Evolutionary conservation across 345 rosid genomes (phyloP), one percentile per base, ranked within the genome.

Genomic region (Hevea brasiliensis): DNA sequence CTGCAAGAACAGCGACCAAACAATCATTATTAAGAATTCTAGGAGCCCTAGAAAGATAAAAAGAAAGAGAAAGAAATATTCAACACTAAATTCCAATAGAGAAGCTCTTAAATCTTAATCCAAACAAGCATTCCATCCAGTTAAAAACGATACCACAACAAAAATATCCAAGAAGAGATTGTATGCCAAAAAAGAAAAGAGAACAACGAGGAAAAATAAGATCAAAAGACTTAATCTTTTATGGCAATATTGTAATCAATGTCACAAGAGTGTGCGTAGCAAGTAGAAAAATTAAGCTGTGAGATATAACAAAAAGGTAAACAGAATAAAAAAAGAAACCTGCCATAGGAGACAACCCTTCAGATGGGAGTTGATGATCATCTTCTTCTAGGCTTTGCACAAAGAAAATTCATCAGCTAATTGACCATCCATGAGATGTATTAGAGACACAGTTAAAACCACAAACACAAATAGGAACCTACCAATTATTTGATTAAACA

Each of bases 361-460:
- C 91, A 20, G 80, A 71, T 47, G 84, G 83, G 83, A 79, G 77
- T 81, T 89, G 85, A 67, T 17, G 47, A 53, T 83, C 81, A 77
- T 85, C 92, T 81, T 84, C 88, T 77, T 68, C 87, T 79, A 81
- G 90, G 89, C 98, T 94, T 53, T 77, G 76, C 65, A 77, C 68
- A 74, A 73, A 69, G 54, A 83, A 74, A 81, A 76, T 67, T 57
- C 69, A 81, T 84, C 76, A 87, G 87, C 66, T 70, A 32, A 69
- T 67, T 64, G 63, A 76, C 68, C 71, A 56, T 69, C 72, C 42
- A 70, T 2, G 54, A 44, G 18, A 72, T 21, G 65, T 61, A 57
- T 41, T 48, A 20, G 44, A 60, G n/a, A 29, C 3, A 6, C 44
- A 65, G n/a, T 40, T 18, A 27, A 10, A 24, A 23, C 26, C 37